These are phyloP conservation scores for Trifolium pratense DNA, from an alignment of 306 rosid species.

Conservation along the genomic window DNA sequence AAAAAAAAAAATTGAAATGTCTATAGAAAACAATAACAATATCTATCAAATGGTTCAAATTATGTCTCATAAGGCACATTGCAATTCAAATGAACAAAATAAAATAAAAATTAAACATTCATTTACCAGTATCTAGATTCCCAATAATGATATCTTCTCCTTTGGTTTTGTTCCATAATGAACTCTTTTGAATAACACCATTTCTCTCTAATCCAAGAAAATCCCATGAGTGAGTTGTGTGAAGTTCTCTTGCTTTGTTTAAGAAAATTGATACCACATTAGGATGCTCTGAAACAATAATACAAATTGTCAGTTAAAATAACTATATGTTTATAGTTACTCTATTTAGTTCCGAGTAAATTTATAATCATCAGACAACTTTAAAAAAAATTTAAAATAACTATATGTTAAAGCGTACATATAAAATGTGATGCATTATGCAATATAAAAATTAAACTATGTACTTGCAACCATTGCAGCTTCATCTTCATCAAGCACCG, in stretches of 20 bases:
- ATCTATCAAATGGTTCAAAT: neutral
- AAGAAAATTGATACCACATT: constrained; percentile 61
- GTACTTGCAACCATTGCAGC: constrained; percentile 57
- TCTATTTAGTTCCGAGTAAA: too few relatives aligned
- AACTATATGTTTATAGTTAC: neutral
- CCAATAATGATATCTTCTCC: constrained; percentile 73
- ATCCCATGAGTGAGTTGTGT: constrained; percentile 76
- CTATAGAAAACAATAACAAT: neutral
- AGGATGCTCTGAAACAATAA: constrained; percentile 52
- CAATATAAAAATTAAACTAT: neutral
- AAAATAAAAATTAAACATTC: neutral
- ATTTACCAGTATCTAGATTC: constrained; percentile 71
- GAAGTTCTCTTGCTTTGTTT: constrained; percentile 49
- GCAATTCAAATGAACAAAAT: neutral
- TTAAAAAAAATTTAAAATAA: neutral
- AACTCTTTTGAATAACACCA: constrained; percentile 27
- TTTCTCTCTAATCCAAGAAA: constrained; percentile 56
- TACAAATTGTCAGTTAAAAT: neutral
- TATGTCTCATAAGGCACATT: neutral
- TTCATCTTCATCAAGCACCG: constrained; percentile 61
- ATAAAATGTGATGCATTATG: neutral
- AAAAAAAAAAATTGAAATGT: neutral
- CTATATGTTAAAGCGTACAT: neutral
- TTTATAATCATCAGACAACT: too few relatives aligned
- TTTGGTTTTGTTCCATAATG: constrained; percentile 57